phyloP scores from a whole-genome alignment of 768 basidiomycete genomes.

The Mycena epipterygia region DNA sequence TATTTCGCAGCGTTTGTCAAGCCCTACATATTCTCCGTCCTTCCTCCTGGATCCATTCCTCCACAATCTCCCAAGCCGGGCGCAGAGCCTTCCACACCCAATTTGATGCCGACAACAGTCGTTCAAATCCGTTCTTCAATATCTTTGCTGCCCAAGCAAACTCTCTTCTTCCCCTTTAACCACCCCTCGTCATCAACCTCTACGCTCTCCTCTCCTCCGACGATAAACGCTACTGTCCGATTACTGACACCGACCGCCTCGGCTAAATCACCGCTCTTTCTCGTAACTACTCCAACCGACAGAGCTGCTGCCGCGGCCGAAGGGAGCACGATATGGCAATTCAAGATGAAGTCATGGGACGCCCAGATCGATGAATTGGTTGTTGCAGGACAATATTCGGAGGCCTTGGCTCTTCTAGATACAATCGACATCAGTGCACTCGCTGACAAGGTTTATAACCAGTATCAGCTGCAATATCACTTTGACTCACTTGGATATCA shows the following conservation, averaged over 20 bases:
- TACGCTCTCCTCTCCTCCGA: conserved; percentile 41
- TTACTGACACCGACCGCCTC: conserved; percentile 72
- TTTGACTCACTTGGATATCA: conserved; percentile 24
- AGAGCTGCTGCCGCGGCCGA: conserved; percentile 72
- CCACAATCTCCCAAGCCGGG: conserved; percentile 38
- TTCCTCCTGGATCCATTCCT: conserved; percentile 76
- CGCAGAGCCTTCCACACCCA: conserved; percentile 47
- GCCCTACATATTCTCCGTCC: conserved; percentile 83
- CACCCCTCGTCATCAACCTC: conserved; percentile 43
- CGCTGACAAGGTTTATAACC: conserved; percentile 70
- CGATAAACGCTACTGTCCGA: conserved; percentile 67
- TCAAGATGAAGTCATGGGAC: conserved; percentile 80
- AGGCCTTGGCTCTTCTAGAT: conserved; percentile 86
- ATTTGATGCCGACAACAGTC: conserved; percentile 66
- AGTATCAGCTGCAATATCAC: not conserved
- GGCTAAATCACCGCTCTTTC: conserved; percentile 67
- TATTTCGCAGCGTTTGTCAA: conserved; percentile 70
- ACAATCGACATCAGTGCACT: conserved; percentile 71
- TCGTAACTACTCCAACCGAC: conserved; percentile 83
- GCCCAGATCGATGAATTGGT: conserved; percentile 91
- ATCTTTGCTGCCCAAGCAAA: conserved; percentile 72
- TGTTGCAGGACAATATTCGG: conserved; percentile 72
- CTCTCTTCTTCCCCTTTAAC: conserved; percentile 73
- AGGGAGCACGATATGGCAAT: conserved; percentile 84
- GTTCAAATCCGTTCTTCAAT: conserved; percentile 81